phyloP scores from a whole-genome alignment of 768 basidiomycete species.

The Tylopilus cervinicoccineus region DNA sequence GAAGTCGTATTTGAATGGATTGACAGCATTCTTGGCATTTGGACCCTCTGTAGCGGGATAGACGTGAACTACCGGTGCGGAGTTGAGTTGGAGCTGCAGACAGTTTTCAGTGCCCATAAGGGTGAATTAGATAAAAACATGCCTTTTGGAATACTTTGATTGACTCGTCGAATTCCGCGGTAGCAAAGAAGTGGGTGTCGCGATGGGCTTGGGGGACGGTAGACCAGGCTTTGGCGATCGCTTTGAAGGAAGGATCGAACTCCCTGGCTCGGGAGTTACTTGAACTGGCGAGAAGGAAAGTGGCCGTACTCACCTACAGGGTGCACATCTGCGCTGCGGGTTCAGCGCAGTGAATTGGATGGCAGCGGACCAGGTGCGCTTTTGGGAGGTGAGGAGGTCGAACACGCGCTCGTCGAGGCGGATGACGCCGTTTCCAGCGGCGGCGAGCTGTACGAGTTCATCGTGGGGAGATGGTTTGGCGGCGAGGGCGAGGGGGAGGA shows the following conservation, averaged over 20 bases:
- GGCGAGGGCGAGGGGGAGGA: slow-evolving; percentile 31
- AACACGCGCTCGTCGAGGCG: slow-evolving; percentile 71
- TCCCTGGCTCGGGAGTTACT: slow-evolving; percentile 46
- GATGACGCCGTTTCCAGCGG: slow-evolving; percentile 73
- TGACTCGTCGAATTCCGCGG: slow-evolving; percentile 81
- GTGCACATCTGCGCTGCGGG: slow-evolving; percentile 75
- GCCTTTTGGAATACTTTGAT: slow-evolving; percentile 80
- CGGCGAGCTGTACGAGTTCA: slow-evolving; percentile 66
- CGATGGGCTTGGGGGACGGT: slow-evolving; percentile 54
- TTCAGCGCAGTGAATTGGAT: slow-evolving; percentile 89
- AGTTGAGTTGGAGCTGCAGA: slow-evolving; percentile 68
- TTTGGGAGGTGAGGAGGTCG: slow-evolving; percentile 69
- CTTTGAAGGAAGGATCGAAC: slow-evolving; percentile 80
- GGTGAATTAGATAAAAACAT: not conserved
- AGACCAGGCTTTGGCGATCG: slow-evolving; percentile 83
- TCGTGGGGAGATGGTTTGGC: slow-evolving; percentile 36
- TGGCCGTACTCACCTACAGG: slow-evolving; percentile 72
- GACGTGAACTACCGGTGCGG: slow-evolving; percentile 81
- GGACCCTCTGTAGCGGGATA: slow-evolving; percentile 73
- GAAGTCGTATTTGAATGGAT: slow-evolving; percentile 75
- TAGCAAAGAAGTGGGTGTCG: slow-evolving; percentile 88
- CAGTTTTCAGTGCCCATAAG: slow-evolving; percentile 7
- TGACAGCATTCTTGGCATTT: slow-evolving; percentile 46
- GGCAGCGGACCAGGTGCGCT: slow-evolving; percentile 84
- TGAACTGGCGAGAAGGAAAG: not conserved